Percentiles rank a stretch among this genome's conserved stretches.
These are phyloP conservation scores for Chalara sp. DNA, from an alignment of 2,329 filamentous ascomycete species.

Conservation along the genomic window DNA sequence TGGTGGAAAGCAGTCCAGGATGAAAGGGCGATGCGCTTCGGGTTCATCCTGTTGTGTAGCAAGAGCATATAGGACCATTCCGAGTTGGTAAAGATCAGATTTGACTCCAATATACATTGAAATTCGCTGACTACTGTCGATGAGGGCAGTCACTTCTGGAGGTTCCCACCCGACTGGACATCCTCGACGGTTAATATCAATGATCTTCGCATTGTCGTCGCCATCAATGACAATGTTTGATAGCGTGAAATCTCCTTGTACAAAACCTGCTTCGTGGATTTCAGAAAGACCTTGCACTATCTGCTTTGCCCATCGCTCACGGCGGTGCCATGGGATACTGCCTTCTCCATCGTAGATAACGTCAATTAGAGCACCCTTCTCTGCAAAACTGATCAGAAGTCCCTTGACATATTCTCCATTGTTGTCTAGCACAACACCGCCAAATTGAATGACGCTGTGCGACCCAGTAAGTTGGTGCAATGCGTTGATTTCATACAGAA, in stretches of 20 bases:
- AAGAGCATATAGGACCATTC: slow-evolving; percentile 91
- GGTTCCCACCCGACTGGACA: slow-evolving; percentile 98
- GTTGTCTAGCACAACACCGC: slow-evolving; percentile 83
- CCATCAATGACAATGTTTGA: slow-evolving; percentile 94
- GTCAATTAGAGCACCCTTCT: slow-evolving; percentile 82
- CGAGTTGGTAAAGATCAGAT: slow-evolving; percentile 90
- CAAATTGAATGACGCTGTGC: slow-evolving; percentile 74
- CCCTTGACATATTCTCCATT: slow-evolving; percentile 70
- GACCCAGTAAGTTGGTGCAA: slow-evolving; percentile 71
- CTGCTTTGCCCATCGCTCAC: slow-evolving; percentile 84
- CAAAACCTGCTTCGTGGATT: slow-evolving; percentile 92
- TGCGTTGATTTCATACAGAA: slow-evolving; percentile 94
- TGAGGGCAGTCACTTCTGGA: slow-evolving; percentile 78
- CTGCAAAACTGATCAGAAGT: slow-evolving; percentile 80
- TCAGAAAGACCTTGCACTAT: slow-evolving; percentile 85
- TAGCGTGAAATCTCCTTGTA: slow-evolving; percentile 94
- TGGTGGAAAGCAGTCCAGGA: slow-evolving; percentile 43
- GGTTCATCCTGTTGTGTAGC: slow-evolving; percentile 86
- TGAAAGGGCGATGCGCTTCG: slow-evolving; percentile 69
- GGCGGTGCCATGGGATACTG: slow-evolving; percentile 57
- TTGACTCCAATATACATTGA: slow-evolving; percentile 98
- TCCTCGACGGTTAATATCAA: slow-evolving; percentile 96
- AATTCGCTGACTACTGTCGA: slow-evolving; percentile 83
- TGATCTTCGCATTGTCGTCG: slow-evolving; percentile 84
- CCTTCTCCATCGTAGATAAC: slow-evolving; percentile 74